Conservation (phyloP, 2,329 filamentous ascomycete genomes). For the Fusarium mexicanum region DNA sequence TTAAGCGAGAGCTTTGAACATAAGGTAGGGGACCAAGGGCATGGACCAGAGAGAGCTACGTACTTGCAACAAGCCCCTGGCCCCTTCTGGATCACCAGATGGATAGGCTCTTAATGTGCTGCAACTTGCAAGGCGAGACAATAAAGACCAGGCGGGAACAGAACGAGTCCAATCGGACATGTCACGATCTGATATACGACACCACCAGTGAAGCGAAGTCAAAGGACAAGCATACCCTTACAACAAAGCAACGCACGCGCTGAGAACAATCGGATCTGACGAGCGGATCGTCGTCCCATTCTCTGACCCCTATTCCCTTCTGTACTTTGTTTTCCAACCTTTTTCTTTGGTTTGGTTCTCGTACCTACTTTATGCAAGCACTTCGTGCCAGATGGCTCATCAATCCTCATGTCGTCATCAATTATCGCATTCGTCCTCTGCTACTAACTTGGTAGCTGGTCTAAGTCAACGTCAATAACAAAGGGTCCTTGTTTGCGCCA, state of each 20-base stretch:
- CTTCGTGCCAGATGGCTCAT: slow-evolving; percentile 12
- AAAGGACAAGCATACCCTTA: slow-evolving; percentile 26
- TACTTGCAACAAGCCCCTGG: slow-evolving; percentile 1
- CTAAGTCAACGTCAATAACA: slow-evolving; percentile 2
- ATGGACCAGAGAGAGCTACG: slow-evolving; percentile 8
- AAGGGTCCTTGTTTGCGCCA: slow-evolving; percentile 7
- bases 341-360: neutral
- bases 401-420: slow-evolving; percentile 21
- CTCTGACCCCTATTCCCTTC: slow-evolving; percentile 16
- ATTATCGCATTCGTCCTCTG: neutral
- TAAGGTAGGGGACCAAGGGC: slow-evolving; percentile 8
- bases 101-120: slow-evolving; percentile 10
- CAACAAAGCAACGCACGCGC: slow-evolving; percentile 24
- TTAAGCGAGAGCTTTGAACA: slow-evolving; percentile 7
- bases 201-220: neutral
- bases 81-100: slow-evolving; percentile 15
- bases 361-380: neutral
- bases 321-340: neutral
- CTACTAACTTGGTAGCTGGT: neutral
- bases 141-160: slow-evolving; percentile 2
- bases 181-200: slow-evolving; percentile 6
- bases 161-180: slow-evolving; percentile 12
- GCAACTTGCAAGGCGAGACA: slow-evolving; percentile 3
- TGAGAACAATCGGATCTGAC: slow-evolving; percentile 22
- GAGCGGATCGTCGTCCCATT: slow-evolving; percentile 13